Evolutionary conservation across 306 rosid genomes (phyloP).

Genomic region (Chamaecrista fasciculata): DNA sequence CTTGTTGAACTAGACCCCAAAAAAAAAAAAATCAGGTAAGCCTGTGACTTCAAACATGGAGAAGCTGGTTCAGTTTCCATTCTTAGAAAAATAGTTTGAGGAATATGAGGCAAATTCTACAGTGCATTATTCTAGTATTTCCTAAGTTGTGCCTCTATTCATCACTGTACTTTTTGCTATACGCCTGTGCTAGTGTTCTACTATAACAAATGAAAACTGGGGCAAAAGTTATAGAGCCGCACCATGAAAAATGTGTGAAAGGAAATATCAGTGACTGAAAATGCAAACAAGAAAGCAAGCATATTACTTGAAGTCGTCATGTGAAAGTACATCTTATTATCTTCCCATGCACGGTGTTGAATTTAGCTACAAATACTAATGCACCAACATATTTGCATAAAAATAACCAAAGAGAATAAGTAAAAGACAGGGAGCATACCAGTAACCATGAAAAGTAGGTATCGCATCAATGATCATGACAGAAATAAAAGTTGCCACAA

Average conservation of each 20-base stretch:
- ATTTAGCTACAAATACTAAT: not conserved
- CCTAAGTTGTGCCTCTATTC: not conserved
- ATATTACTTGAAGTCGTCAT: not conserved
- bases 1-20: no score
- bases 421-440: slow-evolving; percentile 49
- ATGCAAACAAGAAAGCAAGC: not conserved
- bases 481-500: slow-evolving; percentile 70
- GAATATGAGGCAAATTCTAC: not conserved
- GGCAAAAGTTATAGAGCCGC: no score
- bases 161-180: not conserved
- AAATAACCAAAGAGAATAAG: not conserved
- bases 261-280: no score
- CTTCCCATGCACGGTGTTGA: not conserved
- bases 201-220: not conserved
- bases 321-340: not conserved
- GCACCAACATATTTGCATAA: not conserved
- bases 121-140: not conserved
- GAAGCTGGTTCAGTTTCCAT: not conserved
- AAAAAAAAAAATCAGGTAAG: not conserved
- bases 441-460: slow-evolving; percentile 65
- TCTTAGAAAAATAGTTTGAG: not conserved
- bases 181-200: not conserved
- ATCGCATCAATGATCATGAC: slow-evolving; percentile 72
- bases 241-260: no score
- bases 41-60: not conserved